Evolutionary conservation across 768 basidiomycete genomes (phyloP).

Genomic region (Tricholoma sp.): DNA sequence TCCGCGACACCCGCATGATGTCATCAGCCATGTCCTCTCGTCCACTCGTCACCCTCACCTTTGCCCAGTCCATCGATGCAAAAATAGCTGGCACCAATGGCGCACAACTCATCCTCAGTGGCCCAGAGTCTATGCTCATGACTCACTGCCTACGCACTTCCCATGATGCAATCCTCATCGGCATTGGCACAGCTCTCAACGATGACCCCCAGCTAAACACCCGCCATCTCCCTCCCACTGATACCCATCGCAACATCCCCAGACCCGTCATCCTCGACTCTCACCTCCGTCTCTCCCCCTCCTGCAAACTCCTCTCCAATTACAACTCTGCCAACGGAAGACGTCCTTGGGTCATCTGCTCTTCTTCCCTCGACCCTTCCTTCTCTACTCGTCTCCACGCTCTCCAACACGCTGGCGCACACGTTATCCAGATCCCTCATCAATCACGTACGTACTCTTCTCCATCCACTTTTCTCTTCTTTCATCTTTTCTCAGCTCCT

Average conservation of each 20-base stretch:
- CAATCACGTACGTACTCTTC: constrained; percentile 1
- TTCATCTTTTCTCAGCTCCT: neutral
- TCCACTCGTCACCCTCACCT: constrained; percentile 75
- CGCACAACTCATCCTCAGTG: constrained; percentile 76
- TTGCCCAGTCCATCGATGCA: constrained; percentile 83
- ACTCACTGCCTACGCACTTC: constrained; percentile 97
- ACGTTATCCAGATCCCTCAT: constrained; percentile 47
- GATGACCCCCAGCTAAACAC: constrained; percentile 94
- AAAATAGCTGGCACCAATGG: constrained; percentile 78
- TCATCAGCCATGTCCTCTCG: constrained; percentile 15
- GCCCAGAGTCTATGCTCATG: constrained; percentile 90
- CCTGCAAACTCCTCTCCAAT: constrained; percentile 70
- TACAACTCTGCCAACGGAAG: constrained; percentile 52
- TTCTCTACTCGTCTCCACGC: constrained; percentile 31
- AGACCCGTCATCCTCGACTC: constrained; percentile 84
- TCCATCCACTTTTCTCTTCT: neutral
- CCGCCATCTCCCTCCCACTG: constrained; percentile 45
- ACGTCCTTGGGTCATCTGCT: constrained; percentile 70
- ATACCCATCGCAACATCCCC: constrained; percentile 47
- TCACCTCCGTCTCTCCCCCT: constrained; percentile 55
- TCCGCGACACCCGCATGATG: neutral
- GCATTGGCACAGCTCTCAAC: constrained; percentile 83
- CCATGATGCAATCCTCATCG: constrained; percentile 92
- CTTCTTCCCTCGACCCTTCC: constrained; percentile 11
- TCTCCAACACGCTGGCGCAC: constrained; percentile 65